Evolutionary conservation across 306 rosid genomes (phyloP).

Genomic region (Pyrus bretschneideri): DNA sequence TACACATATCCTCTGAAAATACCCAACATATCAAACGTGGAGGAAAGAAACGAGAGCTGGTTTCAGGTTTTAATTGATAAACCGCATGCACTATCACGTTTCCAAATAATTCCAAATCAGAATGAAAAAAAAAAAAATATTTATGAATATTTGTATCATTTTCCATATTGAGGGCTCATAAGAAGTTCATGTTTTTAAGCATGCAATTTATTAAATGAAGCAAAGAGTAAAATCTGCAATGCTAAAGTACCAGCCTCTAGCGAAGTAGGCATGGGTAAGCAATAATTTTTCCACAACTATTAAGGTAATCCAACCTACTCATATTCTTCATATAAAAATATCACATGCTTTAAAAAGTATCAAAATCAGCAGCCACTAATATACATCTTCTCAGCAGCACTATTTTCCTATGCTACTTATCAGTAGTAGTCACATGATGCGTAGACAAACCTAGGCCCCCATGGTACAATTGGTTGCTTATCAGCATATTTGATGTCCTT

Average conservation of each 20-base stretch:
- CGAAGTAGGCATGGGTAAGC: not conserved
- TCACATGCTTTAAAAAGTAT: not conserved
- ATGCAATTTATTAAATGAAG: not conserved
- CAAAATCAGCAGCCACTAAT: not conserved
- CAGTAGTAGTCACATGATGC: slow-evolving; percentile 19
- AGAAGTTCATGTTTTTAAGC: not conserved
- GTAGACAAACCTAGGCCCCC: slow-evolving; percentile 92
- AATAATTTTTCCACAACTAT: not conserved
- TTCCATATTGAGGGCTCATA: not conserved
- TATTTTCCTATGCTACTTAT: not conserved
- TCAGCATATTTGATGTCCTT: slow-evolving; percentile 96
- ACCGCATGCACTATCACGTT: not conserved
- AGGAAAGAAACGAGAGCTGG: not conserved
- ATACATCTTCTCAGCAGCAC: not conserved
- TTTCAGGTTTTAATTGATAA: not conserved
- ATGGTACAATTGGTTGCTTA: slow-evolving; percentile 89
- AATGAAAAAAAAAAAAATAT: not conserved
- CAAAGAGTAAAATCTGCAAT: not conserved
- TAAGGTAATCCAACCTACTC: not conserved
- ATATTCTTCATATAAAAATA: not conserved
- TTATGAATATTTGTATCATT: not conserved
- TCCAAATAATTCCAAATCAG: not conserved
- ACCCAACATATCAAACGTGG: not conserved
- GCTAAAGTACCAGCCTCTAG: not conserved
- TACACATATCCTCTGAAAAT: not conserved